A percentile compares a stretch with the other conserved stretches of the same genome.
Evolutionary conservation across 768 basidiomycete species (phyloP).

Genomic region (Termitomyces sp.): DNA sequence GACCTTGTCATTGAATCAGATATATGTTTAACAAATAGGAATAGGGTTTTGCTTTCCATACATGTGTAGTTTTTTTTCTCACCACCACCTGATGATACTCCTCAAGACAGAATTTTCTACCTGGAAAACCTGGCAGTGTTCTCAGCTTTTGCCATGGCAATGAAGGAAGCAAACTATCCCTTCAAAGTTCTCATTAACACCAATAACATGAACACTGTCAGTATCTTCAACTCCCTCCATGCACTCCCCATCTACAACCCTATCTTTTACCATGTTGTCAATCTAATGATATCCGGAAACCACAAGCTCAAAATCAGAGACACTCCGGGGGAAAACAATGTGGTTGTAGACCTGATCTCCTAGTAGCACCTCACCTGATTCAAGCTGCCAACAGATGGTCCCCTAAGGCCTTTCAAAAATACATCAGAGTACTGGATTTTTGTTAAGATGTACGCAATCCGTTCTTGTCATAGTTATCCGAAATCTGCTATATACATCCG

Average conservation of each 20-base stretch:
- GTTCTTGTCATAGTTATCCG: too few relatives aligned
- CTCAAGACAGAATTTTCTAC: not conserved
- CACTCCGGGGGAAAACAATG: not conserved
- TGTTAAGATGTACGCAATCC: too few relatives aligned
- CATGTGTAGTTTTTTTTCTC: not conserved
- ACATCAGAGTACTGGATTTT: too few relatives aligned
- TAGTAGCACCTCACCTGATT: too few relatives aligned
- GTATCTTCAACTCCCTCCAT: not conserved
- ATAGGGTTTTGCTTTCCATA: not conserved
- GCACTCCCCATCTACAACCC: not conserved
- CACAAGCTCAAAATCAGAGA: not conserved
- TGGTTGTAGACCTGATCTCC: not conserved
- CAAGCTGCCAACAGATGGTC: too few relatives aligned
- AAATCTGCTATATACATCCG: too few relatives aligned
- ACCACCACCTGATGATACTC: not conserved
- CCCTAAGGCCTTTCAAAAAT: too few relatives aligned
- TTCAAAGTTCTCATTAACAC: too few relatives aligned
- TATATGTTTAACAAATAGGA: not conserved
- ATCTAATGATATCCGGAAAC: not conserved
- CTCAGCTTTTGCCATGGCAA: not conserved
- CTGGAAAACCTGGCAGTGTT: not conserved
- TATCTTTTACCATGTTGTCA: not conserved
- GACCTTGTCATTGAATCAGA: not conserved
- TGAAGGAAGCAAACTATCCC: too few relatives aligned
- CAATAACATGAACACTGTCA: not conserved